Evolutionary conservation across 148 eudicot species (phyloP).

Genomic region (Oxyria digyna): DNA sequence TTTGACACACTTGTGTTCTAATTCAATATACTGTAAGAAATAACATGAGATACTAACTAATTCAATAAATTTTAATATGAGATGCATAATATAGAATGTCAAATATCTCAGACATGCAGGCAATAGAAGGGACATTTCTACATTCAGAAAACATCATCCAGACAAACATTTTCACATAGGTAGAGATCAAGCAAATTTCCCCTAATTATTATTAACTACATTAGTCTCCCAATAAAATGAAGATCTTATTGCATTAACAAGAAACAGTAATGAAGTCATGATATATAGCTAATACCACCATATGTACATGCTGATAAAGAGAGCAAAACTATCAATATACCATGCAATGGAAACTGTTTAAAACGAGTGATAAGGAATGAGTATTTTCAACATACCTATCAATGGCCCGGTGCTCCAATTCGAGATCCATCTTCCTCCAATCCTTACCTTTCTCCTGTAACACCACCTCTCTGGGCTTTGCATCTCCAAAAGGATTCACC

Average conservation of each 20-base stretch:
- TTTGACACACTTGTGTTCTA: neutral
- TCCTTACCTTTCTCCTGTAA: slow-evolving; percentile 80
- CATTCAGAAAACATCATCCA: neutral
- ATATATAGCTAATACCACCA: neutral
- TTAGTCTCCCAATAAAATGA: neutral
- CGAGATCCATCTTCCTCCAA: slow-evolving; percentile 92
- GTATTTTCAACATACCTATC: slow-evolving; percentile 41
- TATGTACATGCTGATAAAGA: neutral
- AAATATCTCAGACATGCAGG: neutral
- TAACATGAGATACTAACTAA: neutral
- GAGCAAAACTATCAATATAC: neutral
- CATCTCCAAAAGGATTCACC: slow-evolving; percentile 97
- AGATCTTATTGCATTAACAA: neutral
- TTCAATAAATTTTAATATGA: neutral
- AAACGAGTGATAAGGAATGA: neutral
- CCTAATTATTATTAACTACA: neutral
- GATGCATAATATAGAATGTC: neutral
- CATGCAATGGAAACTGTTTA: neutral
- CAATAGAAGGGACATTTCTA: neutral
- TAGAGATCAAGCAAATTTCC: neutral
- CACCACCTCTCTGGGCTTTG: slow-evolving; percentile 94
- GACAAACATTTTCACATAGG: neutral
- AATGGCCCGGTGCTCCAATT: slow-evolving; percentile 61
- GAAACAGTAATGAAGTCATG: neutral
- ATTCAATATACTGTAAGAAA: neutral